Base-by-base conservation (phyloP, 768 basidiomycete species). In the Amanita subjunquillea region DNA sequence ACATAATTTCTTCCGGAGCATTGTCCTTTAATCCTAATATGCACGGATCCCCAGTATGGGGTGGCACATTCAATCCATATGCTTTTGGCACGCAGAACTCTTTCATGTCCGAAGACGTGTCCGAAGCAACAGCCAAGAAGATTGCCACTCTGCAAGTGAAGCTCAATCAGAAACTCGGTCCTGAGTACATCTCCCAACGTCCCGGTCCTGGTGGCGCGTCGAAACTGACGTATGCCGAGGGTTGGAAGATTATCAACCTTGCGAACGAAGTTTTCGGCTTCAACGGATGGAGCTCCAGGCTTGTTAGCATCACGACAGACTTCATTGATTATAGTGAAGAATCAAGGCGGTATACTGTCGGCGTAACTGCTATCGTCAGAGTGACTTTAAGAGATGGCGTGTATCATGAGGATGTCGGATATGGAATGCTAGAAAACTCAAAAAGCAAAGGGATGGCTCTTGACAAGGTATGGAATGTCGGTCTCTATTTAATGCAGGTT, bases 181-280 rank as follows among this genome's bases (percentile, higher is more conserved):
- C 96, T 1, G 96, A 98, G 69, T 96, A 80, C 61, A 79, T 99
- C 51, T 91, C 89, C 2, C 84, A 86, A 57, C 76, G 96, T 13
- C 85, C 89, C 6, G 94, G 95, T 3, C 91, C 90, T 2, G 87
- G 85, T 15, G 87, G 86, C 39, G 90, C 88, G 3, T 78, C 79
- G 13, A 96, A 94, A 65, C 71, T 99, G 43, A 93, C 87, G 13
- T 97, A 99, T 62, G 86, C 87, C 1, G 95, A 98, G 64, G 96
- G 95, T 0, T 98, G 95, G 95, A 94, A 91, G 69, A 85, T 93
- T 36, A 96, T 99, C 67, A 95, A 94, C 62, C 76, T 99, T 22
- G 96, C 95, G 2, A 99, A 99, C 64, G 95, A 99, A 57, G 88
- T 98, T 40, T 98, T 99, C 68, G 95, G 95, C 1, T 97, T 92